Evolutionary conservation across 306 rosid genomes (phyloP).

Genomic region (Boehmeria nivea): DNA sequence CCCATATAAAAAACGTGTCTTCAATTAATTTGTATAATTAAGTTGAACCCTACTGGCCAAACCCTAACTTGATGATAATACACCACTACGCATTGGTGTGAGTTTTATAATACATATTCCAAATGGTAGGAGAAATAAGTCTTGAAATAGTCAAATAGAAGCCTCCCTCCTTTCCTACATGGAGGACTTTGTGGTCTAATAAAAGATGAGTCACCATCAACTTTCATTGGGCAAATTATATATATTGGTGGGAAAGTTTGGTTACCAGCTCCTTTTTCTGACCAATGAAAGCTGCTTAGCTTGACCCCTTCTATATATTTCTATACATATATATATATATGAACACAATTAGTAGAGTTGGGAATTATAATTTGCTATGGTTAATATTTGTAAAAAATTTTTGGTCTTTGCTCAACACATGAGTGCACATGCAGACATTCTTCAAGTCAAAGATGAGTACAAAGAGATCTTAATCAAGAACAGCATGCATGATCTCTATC

Average conservation of each 20-base stretch:
- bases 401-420: constrained; percentile 2
- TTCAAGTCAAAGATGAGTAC: constrained; percentile 40
- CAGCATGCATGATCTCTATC: constrained; percentile 1
- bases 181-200: constrained; percentile 36
- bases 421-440: constrained; percentile 37
- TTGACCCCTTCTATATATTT: constrained; percentile 31
- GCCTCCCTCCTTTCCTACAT: constrained; percentile 28
- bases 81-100: too few species aligned
- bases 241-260: constrained; percentile 75
- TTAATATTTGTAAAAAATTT: too few species aligned
- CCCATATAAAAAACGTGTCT: too few species aligned
- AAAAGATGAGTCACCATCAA: constrained; percentile 22
- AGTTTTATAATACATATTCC: neutral
- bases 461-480: constrained; percentile 9
- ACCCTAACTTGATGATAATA: too few species aligned
- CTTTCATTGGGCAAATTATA: neutral
- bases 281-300: constrained; percentile 37
- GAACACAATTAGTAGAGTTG: constrained; percentile 16
- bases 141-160: constrained; percentile 49
- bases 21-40: too few species aligned
- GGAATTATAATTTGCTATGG: too few species aligned
- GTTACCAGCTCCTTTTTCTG: constrained; percentile 77
- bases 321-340: constrained; percentile 5
- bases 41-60: too few species aligned
- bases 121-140: constrained; percentile 16